These are phyloP conservation scores for Cadophora malorum DNA, from an alignment of 2,329 filamentous ascomycete genomes.

Conservation along the genomic window DNA sequence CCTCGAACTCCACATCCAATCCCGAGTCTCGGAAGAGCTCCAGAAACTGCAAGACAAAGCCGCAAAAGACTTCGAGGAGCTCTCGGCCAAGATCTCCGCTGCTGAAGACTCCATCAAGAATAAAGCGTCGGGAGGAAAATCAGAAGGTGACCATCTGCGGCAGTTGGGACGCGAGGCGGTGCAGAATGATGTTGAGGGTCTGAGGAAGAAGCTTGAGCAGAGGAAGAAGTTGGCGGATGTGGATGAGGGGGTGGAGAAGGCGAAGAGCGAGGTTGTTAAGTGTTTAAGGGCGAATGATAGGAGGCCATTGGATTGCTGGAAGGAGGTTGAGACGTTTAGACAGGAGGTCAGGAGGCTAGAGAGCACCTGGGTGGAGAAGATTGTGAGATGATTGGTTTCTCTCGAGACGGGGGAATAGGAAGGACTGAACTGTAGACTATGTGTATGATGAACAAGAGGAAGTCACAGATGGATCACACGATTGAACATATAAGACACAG, in stretches of 20 bases:
- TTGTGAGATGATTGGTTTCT: slow-evolving; percentile 54
- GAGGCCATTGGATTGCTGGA: slow-evolving; percentile 91
- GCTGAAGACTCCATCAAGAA: slow-evolving; percentile 29
- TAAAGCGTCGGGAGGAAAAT: slow-evolving; percentile 29
- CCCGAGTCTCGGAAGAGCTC: slow-evolving; percentile 85
- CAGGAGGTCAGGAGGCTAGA: slow-evolving; percentile 86
- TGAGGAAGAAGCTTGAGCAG: slow-evolving; percentile 64
- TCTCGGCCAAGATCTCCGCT: slow-evolving; percentile 67
- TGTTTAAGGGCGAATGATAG: slow-evolving; percentile 87
- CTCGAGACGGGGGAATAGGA: no score
- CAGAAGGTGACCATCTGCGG: slow-evolving; percentile 44
- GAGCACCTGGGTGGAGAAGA: slow-evolving; percentile 85
- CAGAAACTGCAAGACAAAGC: slow-evolving; percentile 77
- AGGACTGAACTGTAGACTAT: slow-evolving; percentile 31
- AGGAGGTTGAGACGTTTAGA: slow-evolving; percentile 91
- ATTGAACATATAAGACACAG: not conserved
- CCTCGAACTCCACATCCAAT: slow-evolving; percentile 86
- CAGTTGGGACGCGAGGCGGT: slow-evolving; percentile 55
- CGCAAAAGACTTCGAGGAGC: slow-evolving; percentile 69
- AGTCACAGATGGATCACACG: slow-evolving; percentile 22
- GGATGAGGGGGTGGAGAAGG: slow-evolving; percentile 74
- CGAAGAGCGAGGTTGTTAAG: slow-evolving; percentile 76
- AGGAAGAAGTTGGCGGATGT: slow-evolving; percentile 71
- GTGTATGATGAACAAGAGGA: slow-evolving; percentile 32
- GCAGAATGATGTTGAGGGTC: slow-evolving; percentile 63